Evolutionary conservation across 2,329 filamentous ascomycete genomes (phyloP).

Genomic region (Aureobasidium lini): DNA sequence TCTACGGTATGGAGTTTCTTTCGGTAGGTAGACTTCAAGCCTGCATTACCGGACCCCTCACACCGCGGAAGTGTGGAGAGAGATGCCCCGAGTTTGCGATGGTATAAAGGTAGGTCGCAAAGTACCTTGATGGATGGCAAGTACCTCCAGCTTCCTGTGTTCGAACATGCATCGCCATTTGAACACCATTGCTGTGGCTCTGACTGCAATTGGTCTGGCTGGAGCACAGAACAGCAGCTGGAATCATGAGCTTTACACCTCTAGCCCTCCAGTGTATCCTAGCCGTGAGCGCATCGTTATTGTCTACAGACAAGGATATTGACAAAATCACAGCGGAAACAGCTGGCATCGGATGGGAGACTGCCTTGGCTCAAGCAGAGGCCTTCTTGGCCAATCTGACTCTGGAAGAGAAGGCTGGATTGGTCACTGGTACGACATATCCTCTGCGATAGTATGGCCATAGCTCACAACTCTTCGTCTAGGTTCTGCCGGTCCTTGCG

Average conservation of each 20-base stretch:
- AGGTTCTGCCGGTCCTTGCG: conserved; percentile 24
- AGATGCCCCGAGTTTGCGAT: not conserved
- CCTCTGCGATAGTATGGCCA: not conserved
- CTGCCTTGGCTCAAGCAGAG: conserved; percentile 18
- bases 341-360: conserved; percentile 19
- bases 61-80: not conserved
- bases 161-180: not conserved
- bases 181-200: not conserved
- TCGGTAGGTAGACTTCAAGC: not conserved
- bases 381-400: conserved; percentile 19
- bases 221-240: conserved; percentile 15
- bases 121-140: not conserved
- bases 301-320: not conserved
- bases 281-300: conserved; percentile 16
- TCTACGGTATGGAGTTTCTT: not conserved
- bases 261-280: conserved; percentile 21
- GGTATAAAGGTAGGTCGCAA: not conserved
- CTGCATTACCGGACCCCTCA: conserved; percentile 4
- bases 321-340: conserved; percentile 16
- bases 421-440: conserved; percentile 18
- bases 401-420: conserved; percentile 19
- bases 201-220: not conserved
- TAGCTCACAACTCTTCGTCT: not conserved
- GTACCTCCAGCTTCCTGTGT: not conserved
- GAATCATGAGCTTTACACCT: conserved; percentile 21